Evolutionary conservation across 2,329 filamentous ascomycete species (phyloP).

Genomic region (Neopestalotiopsis sp.): DNA sequence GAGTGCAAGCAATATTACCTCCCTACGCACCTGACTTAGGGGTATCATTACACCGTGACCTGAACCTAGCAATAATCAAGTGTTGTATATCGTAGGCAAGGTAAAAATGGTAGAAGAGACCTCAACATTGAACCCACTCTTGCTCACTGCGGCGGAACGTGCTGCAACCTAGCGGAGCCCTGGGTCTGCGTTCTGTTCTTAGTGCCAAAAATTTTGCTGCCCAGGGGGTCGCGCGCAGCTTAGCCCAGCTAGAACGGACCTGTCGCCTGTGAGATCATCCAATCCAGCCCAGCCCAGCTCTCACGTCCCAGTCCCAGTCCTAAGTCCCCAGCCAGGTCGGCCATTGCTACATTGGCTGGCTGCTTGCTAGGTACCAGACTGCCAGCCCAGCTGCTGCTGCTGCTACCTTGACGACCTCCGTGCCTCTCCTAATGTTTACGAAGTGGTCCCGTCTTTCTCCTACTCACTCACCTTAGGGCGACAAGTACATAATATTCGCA

Average conservation of each 20-base stretch:
- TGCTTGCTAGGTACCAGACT: background rate
- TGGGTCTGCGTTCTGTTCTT: background rate
- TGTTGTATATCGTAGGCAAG: no score
- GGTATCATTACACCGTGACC: no score
- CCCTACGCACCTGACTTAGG: no score
- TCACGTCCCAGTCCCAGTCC: background rate
- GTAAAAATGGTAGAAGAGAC: background rate
- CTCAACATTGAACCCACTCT: background rate
- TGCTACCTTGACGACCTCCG: background rate
- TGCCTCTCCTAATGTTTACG: background rate
- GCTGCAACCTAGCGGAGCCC: conserved; percentile 17
- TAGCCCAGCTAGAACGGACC: background rate
- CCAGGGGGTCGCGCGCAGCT: conserved; percentile 1
- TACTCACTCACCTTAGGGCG: background rate
- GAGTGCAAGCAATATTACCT: no score
- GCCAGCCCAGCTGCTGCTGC: background rate
- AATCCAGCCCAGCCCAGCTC: background rate
- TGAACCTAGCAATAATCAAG: no score
- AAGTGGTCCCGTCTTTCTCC: background rate
- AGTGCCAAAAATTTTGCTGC: conserved; percentile 18
- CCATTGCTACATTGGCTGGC: background rate
- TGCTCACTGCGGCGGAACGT: background rate
- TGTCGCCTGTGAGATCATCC: background rate
- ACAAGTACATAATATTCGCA: conserved; percentile 11
- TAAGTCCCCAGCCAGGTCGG: background rate